A percentile compares a stretch with the other conserved stretches of the same genome.
Conservation (phyloP, 2,329 filamentous ascomycete genomes). For the Phialophora chinensis region DNA sequence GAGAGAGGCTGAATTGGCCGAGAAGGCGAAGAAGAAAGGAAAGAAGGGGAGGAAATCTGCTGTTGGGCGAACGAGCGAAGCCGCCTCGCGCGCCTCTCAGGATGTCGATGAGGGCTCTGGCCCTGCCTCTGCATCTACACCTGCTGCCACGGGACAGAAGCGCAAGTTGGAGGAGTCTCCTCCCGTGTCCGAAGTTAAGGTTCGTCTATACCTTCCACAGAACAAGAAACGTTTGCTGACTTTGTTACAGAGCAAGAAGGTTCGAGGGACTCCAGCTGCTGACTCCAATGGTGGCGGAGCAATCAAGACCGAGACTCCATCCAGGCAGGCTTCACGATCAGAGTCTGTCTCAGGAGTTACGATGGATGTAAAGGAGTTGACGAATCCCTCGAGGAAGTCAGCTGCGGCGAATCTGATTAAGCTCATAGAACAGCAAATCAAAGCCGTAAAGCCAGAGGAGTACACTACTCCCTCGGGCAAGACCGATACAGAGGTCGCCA, state of each 20-base stretch:
- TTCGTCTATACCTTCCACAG: constrained; percentile 19
- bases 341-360: constrained; percentile 44
- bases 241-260: constrained; percentile 39
- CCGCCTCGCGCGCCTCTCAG: constrained; percentile 54
- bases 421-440: constrained; percentile 69
- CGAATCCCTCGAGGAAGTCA: constrained; percentile 69
- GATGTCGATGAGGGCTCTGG: constrained; percentile 42
- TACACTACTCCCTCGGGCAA: constrained; percentile 69
- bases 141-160: constrained; percentile 47
- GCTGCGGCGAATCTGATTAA: constrained; percentile 74
- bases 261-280: constrained; percentile 33
- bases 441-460: constrained; percentile 69
- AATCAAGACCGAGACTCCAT: constrained; percentile 40
- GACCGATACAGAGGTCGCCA: constrained; percentile 68
- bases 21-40: constrained; percentile 63
- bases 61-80: constrained; percentile 70
- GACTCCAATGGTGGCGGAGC: constrained; percentile 38
- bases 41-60: constrained; percentile 65
- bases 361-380: constrained; percentile 55
- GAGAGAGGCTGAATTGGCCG: constrained; percentile 66
- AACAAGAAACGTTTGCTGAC: constrained; percentile 39
- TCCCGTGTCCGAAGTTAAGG: constrained; percentile 37
- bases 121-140: constrained; percentile 16
- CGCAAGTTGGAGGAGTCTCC: constrained; percentile 52
- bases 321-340: constrained; percentile 43